Percentiles rank a stretch among this genome's conserved stretches.
phyloP scores from a whole-genome alignment of 2,329 filamentous ascomycete species.

The Grosmannia serpens region DNA sequence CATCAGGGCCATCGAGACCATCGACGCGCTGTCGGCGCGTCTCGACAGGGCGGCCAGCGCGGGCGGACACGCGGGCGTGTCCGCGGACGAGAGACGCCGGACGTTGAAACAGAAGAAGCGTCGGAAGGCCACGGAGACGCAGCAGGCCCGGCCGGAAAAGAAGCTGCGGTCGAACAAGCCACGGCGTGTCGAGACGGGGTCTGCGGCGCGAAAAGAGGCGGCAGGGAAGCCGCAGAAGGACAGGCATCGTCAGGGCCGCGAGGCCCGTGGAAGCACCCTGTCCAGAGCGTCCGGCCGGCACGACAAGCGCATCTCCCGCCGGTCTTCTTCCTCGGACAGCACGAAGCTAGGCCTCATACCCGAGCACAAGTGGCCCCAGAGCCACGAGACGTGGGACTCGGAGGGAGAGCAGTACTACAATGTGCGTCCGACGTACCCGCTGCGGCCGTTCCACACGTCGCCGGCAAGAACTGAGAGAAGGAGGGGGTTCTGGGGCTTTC shows the following conservation, averaged over 20 bases:
- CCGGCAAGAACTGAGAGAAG: not conserved
- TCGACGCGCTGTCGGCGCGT: conserved; percentile 32
- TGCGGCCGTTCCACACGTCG: conserved; percentile 17
- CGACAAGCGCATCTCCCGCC: conserved; percentile 18
- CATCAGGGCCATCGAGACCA: conserved; percentile 35
- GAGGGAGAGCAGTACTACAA: conserved; percentile 13
- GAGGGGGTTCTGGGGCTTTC: conserved; percentile 18
- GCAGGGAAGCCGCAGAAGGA: no score
- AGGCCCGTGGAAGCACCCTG: no score
- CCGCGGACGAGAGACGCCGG: no score
- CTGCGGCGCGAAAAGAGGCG: no score
- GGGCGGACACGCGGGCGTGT: not conserved
- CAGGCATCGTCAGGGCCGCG: no score
- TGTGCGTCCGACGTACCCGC: conserved; percentile 20
- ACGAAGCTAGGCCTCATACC: conserved; percentile 25
- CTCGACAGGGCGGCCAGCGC: conserved; percentile 10
- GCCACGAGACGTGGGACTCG: not conserved
- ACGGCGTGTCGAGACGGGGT: no score
- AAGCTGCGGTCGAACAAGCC: no score
- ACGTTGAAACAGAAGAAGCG: no score
- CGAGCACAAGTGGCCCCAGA: conserved; percentile 16
- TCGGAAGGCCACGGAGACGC: no score
- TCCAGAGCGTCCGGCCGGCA: no score
- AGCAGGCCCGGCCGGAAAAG: no score
- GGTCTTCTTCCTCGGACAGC: conserved; percentile 20